Percentiles rank a stretch among this genome's conserved stretches.
Evolutionary conservation across 257 asterid genomes (phyloP).

Genomic region (Nicotiana noctiflora): DNA sequence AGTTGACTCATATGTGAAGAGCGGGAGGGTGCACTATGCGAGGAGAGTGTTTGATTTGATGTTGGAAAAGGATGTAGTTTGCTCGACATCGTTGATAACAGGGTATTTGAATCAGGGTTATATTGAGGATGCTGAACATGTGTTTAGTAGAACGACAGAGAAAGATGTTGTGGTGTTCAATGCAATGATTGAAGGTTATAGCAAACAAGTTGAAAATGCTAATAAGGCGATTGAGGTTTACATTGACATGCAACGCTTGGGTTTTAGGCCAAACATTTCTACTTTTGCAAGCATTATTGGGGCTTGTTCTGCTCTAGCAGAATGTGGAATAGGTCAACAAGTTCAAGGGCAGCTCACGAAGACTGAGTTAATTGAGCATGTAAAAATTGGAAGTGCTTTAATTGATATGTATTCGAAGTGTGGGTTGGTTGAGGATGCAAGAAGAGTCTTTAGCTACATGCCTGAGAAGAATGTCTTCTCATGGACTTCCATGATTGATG

Average conservation of each 20-base stretch:
- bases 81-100: slow-evolving; percentile 81
- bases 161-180: slow-evolving; percentile 83
- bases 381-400: slow-evolving; percentile 77
- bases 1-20: slow-evolving; percentile 74
- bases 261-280: slow-evolving; percentile 53
- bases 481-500: slow-evolving; percentile 95
- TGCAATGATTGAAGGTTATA: slow-evolving; percentile 97
- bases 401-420: slow-evolving; percentile 88
- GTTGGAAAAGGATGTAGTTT: slow-evolving; percentile 58
- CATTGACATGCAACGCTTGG: slow-evolving; percentile 50
- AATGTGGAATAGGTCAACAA: slow-evolving; percentile 67
- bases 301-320: slow-evolving; percentile 71
- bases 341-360: slow-evolving; percentile 63
- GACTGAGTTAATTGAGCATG: slow-evolving; percentile 35
- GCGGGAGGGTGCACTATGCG: slow-evolving; percentile 44
- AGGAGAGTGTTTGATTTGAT: slow-evolving; percentile 73
- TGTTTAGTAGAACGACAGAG: slow-evolving; percentile 44
- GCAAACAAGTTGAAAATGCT: slow-evolving; percentile 56
- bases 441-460: slow-evolving; percentile 57
- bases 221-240: slow-evolving; percentile 59
- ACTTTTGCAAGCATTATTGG: slow-evolving; percentile 84
- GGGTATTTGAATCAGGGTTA: slow-evolving; percentile 70
- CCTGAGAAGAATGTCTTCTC: slow-evolving; percentile 66
- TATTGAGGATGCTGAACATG: slow-evolving; percentile 61
- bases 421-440: slow-evolving; percentile 68